phyloP scores from a whole-genome alignment of 1,284 basidiomycete genomes.

The Xerocomus nothofagi region DNA sequence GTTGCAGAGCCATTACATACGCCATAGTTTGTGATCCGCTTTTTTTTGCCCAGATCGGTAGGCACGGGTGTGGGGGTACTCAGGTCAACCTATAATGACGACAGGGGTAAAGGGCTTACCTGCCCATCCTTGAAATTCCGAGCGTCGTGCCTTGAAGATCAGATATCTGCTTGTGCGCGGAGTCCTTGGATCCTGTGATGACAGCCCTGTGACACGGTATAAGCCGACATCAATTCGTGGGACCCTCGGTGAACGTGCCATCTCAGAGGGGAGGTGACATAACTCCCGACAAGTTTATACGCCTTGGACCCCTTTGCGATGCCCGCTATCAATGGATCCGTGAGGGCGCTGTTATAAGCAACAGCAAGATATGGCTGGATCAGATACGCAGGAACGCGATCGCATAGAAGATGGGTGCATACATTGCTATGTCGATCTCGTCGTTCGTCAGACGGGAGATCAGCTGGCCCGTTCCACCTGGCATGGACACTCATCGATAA shows the following conservation, averaged over 20 bases:
- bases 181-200: constrained; percentile 75
- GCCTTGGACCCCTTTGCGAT: constrained; percentile 75
- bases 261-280: constrained; percentile 85
- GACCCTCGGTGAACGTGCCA: constrained; percentile 58
- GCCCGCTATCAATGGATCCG: constrained; percentile 91
- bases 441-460: constrained; percentile 80
- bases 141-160: constrained; percentile 83
- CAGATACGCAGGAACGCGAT: constrained; percentile 1
- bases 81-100: neutral
- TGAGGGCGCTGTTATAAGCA: constrained; percentile 72
- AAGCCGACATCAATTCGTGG: neutral
- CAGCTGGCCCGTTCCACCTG: constrained; percentile 89
- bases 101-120: constrained; percentile 40
- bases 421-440: constrained; percentile 91
- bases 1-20: constrained; percentile 87
- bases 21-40: constrained; percentile 82
- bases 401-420: constrained; percentile 20
- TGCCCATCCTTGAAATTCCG: constrained; percentile 89
- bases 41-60: neutral
- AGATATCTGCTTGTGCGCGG: constrained; percentile 68
- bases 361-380: neutral
- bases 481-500: constrained; percentile 1
- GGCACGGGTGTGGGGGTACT: neutral
- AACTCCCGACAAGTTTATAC: constrained; percentile 92
- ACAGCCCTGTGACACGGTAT: constrained; percentile 68